Evolutionary conservation across 2,329 filamentous ascomycete genomes (phyloP).

Genomic region (Neocucurbitaria cava): DNA sequence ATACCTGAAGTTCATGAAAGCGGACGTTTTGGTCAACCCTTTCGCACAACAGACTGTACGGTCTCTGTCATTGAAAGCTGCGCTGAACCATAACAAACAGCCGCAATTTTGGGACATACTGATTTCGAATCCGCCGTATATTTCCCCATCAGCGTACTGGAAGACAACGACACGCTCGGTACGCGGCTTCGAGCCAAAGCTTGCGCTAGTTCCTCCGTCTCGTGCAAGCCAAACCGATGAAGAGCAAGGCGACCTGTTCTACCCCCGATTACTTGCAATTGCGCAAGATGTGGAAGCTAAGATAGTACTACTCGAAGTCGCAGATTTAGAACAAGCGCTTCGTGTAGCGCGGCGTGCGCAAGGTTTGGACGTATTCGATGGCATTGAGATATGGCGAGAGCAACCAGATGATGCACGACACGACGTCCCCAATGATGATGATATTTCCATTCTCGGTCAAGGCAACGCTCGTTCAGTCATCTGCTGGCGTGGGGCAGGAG

Average conservation of each 20-base stretch:
- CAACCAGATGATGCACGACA: slow-evolving; percentile 40
- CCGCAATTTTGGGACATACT: slow-evolving; percentile 64
- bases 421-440: not conserved
- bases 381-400: slow-evolving; percentile 76
- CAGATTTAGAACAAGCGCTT: slow-evolving; percentile 70
- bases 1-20: slow-evolving; percentile 56
- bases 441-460: not conserved
- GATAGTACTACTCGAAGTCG: slow-evolving; percentile 73
- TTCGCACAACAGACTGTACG: slow-evolving; percentile 50
- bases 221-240: slow-evolving; percentile 20
- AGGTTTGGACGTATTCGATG: slow-evolving; percentile 37
- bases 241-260: slow-evolving; percentile 66
- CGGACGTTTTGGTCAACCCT: slow-evolving; percentile 57
- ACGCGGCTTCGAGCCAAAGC: slow-evolving; percentile 77
- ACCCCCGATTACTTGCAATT: slow-evolving; percentile 67
- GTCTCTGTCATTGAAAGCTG: slow-evolving; percentile 19
- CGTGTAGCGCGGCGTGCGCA: slow-evolving; percentile 63
- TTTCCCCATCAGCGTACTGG: slow-evolving; percentile 70
- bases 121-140: slow-evolving; percentile 90
- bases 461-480: not conserved
- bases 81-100: slow-evolving; percentile 17
- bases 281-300: slow-evolving; percentile 59
- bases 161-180: slow-evolving; percentile 75
- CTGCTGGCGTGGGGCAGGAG: not conserved
- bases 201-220: slow-evolving; percentile 70